phyloP scores from a whole-genome alignment of 1,284 basidiomycete species.

The Heterobasidion annosum region DNA sequence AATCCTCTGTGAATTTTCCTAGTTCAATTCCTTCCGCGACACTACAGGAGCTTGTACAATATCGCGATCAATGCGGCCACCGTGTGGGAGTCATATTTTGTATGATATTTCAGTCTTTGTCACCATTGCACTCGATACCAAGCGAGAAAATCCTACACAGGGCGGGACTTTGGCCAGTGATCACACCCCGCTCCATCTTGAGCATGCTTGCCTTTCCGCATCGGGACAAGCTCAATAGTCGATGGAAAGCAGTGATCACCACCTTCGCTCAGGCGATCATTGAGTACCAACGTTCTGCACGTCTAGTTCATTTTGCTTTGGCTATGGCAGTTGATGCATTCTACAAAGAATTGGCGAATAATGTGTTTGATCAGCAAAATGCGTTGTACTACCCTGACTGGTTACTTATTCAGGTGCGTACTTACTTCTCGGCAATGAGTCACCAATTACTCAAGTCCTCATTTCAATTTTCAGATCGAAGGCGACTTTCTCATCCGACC shows the following conservation, averaged over 20 bases:
- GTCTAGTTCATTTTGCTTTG: constrained; percentile 16
- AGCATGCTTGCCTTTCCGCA: background rate
- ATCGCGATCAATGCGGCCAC: background rate
- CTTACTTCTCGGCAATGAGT: background rate
- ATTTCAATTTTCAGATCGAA: constrained; percentile 27
- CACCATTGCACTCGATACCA: background rate
- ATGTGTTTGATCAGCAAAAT: constrained; percentile 11
- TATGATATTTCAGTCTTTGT: background rate
- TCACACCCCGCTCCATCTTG: constrained; percentile 16
- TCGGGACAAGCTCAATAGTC: background rate
- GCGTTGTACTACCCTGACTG: constrained; percentile 26
- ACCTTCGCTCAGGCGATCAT: constrained; percentile 19
- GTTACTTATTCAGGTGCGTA: constrained; percentile 34
- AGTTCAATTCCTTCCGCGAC: background rate
- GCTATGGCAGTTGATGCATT: constrained; percentile 19
- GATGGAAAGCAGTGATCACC: constrained; percentile 21
- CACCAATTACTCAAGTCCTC: background rate
- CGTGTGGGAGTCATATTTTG: background rate
- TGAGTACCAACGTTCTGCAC: constrained; percentile 23
- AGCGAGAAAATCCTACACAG: background rate
- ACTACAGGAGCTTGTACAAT: background rate
- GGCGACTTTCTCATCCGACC: constrained; percentile 29
- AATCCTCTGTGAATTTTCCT: background rate
- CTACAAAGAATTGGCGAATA: constrained; percentile 23
- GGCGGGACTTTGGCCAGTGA: constrained; percentile 21